A percentile compares a stretch with the other conserved stretches of the same genome.
Conservation (phyloP, 345 rosid genomes). For the Populus davidiana region DNA sequence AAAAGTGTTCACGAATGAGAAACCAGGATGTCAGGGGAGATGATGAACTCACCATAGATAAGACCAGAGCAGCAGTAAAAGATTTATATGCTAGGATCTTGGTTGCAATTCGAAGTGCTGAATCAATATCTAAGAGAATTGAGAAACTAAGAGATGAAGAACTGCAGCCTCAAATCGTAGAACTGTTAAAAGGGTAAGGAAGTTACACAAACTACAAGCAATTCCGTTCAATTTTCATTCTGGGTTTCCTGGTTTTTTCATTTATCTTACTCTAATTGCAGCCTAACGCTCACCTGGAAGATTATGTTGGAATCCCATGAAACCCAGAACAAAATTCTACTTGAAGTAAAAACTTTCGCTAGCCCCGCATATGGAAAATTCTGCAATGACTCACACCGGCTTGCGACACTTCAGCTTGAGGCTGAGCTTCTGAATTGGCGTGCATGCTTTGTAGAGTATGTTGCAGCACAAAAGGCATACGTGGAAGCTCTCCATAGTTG, state of each 20-base stretch:
- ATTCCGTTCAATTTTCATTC: background rate
- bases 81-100: constrained; percentile 66
- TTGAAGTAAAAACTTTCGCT: constrained; percentile 55
- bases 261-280: constrained; percentile 25
- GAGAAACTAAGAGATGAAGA: constrained; percentile 66
- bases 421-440: constrained; percentile 69
- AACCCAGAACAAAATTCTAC: constrained; percentile 59
- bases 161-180: constrained; percentile 61
- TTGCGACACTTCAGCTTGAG: constrained; percentile 73
- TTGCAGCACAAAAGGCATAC: constrained; percentile 55
- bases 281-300: constrained; percentile 59
- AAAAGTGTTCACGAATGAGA: constrained; percentile 49
- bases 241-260: constrained; percentile 11
- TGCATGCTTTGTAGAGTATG: constrained; percentile 45
- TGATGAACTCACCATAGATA: constrained; percentile 43
- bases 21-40: constrained; percentile 52
- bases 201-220: constrained; percentile 6
- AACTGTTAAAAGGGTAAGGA: constrained; percentile 64
- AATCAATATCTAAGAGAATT: constrained; percentile 60
- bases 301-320: constrained; percentile 68
- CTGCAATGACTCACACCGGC: constrained; percentile 61
- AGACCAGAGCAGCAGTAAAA: constrained; percentile 55
- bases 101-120: constrained; percentile 69
- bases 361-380: constrained; percentile 52
- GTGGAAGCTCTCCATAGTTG: constrained; percentile 55